Conservation (phyloP, 306 rosid genomes). For the Pueraria montana region DNA sequence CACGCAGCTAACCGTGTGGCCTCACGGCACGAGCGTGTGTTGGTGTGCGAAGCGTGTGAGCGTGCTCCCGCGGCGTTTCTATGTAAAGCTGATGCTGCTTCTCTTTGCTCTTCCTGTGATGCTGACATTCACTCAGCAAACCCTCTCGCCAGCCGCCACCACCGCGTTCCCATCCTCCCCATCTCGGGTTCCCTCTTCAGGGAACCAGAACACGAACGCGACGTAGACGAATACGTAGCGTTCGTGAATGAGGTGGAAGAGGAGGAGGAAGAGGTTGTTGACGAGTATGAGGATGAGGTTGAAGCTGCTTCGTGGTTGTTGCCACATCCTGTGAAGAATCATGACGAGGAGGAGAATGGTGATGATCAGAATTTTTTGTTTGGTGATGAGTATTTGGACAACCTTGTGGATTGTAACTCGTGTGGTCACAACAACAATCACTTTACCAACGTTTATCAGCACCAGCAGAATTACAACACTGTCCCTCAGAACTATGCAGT, state of each 20-base stretch:
- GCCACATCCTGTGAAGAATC: constrained; percentile 58
- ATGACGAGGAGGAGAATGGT: not conserved
- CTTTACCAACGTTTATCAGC: constrained; percentile 36
- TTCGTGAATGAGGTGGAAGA: constrained; percentile 4
- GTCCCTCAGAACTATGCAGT: constrained; percentile 46
- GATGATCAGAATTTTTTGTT: constrained; percentile 55
- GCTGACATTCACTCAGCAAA: constrained; percentile 84
- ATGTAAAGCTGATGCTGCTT: constrained; percentile 83
- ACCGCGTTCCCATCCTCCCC: constrained; percentile 73
- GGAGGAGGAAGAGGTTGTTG: constrained; percentile 46
- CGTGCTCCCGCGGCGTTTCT: constrained; percentile 71
- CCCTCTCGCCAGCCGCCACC: constrained; percentile 82
- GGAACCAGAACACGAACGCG: not conserved
- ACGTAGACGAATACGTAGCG: no score
- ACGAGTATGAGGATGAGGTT: constrained; percentile 62
- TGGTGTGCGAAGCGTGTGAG: constrained; percentile 85
- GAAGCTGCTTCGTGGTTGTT: constrained; percentile 89
- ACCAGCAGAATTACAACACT: constrained; percentile 14
- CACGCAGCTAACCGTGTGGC: constrained; percentile 66
- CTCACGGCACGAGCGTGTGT: constrained; percentile 74
- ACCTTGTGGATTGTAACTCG: constrained; percentile 68
- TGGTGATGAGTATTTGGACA: constrained; percentile 72
- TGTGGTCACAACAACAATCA: constrained; percentile 46
- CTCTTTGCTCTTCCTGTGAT: constrained; percentile 82
- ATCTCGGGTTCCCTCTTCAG: constrained; percentile 36